Base-by-base conservation (phyloP, 805 yeast species). In the Wickerhamiella parazyma region DNA sequence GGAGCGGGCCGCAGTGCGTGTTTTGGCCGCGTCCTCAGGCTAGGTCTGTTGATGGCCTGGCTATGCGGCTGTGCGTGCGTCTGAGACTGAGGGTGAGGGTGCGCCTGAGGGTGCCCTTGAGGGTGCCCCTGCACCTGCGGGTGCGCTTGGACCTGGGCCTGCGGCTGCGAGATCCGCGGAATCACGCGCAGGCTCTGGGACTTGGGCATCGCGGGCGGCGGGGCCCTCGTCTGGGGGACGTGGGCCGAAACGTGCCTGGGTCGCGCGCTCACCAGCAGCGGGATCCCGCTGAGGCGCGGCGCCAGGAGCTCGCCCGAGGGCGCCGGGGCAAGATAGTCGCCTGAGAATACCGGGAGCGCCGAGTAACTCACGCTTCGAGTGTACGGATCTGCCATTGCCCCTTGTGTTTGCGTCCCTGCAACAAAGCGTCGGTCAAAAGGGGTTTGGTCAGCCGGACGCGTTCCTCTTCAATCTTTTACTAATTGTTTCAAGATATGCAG, bases 401-500 rank as follows among this genome's bases (percentile, higher is more conserved):
- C 14, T 31, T n/a, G 33, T 24, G 26, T 17, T 18, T 17, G 20
- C 6, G 21, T 8, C n/a, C 26, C 33, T 34, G 24, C 20, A n/a
- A 29, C 33, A 8, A n/a, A n/a, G n/a, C n/a, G n/a, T n/a, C n/a
- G n/a, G n/a, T n/a, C n/a, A n/a, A n/a, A n/a, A n/a, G n/a, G n/a
- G n/a, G n/a, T n/a, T n/a, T 40, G 43, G 37, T 33, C 33, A 40
- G 38, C 37, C 18, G 28, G 16, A 40, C 43, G 43, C 38, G 43
- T 33, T 36, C 31, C 42, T 22, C 10, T 19, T n/a, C 9, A 4
- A 2, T 16, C 18, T 16, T 5, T 24, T 28, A 26, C 33, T 21
- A 18, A 10, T 5, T 6, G 24, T 24, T 12, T 22, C 14, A 33
- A 12, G 12, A 4, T 7, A 26, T 44, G 39, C 39, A 35, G 18